Conservation (phyloP, 177 flowering plant genomes). For the Telopea speciosissima region DNA sequence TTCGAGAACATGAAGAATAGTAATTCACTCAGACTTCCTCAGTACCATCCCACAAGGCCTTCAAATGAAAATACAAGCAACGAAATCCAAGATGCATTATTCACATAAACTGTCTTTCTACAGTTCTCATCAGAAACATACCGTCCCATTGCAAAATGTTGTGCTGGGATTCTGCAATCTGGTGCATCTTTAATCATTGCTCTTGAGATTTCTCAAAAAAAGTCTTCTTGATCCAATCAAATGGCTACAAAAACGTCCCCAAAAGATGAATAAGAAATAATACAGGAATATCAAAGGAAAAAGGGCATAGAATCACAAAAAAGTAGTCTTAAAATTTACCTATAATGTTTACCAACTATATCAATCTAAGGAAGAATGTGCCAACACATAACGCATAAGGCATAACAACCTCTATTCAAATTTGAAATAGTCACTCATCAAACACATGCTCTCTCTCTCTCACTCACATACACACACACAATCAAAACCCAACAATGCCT, state of each 20-base stretch:
- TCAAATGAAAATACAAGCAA: background rate
- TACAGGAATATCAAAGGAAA: background rate
- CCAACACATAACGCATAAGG: no score
- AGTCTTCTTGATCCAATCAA: conserved; percentile 8
- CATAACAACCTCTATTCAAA: no score
- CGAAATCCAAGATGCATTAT: conserved; percentile 4
- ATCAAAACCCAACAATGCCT: no score
- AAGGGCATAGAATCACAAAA: background rate
- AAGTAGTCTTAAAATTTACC: no score
- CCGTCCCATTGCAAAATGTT: conserved; percentile 1
- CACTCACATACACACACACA: no score
- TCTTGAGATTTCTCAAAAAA: conserved; percentile 4
- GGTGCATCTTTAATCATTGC: background rate
- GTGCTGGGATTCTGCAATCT: background rate
- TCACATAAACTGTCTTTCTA: background rate
- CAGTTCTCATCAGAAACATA: background rate
- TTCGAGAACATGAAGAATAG: no score
- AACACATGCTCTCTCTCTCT: no score
- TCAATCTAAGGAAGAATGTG: no score
- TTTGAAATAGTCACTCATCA: no score
- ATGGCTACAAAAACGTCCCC: conserved; percentile 6
- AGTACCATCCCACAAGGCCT: background rate
- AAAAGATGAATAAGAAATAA: background rate
- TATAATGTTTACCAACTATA: no score
- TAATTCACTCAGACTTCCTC: background rate